Conservation (phyloP, 371 early-diverging fungal genomes). For the Sanchytrium tribonematis region DNA sequence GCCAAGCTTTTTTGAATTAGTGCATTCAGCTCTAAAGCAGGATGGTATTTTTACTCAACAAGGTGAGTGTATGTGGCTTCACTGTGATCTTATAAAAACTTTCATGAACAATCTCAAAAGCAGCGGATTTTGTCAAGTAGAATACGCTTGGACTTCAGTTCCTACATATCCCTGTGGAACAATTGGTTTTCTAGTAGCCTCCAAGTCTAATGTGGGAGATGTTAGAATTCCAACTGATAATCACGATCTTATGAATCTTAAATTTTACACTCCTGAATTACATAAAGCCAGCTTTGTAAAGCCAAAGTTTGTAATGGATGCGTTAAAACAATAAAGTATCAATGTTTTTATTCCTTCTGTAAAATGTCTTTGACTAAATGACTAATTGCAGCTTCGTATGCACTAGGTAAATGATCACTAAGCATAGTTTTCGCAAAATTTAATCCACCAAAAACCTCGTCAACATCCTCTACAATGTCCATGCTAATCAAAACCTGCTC, state of each 20-base stretch:
- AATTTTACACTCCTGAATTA: constrained; percentile 73
- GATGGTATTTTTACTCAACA: constrained; percentile 79
- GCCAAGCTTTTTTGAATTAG: constrained; percentile 57
- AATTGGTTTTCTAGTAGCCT: constrained; percentile 75
- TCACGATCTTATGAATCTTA: constrained; percentile 46
- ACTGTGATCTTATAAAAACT: constrained; percentile 55
- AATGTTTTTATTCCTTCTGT: background rate
- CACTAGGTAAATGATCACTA: constrained; percentile 33
- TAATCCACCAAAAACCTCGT: constrained; percentile 32
- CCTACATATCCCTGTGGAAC: constrained; percentile 91
- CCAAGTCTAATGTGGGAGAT: constrained; percentile 38
- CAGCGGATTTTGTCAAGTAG: constrained; percentile 51
- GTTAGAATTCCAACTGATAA: constrained; percentile 44
- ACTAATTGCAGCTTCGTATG: constrained; percentile 28
- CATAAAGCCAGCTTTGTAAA: constrained; percentile 71
- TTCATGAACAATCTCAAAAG: constrained; percentile 38
- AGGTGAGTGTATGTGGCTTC: constrained; percentile 94
- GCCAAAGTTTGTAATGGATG: constrained; percentile 46
- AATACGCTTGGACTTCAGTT: constrained; percentile 69
- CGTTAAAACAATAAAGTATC: constrained; percentile 1
- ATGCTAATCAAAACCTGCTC: constrained; percentile 1
- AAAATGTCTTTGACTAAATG: constrained; percentile 8
- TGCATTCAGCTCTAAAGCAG: constrained; percentile 59
- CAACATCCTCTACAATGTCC: constrained; percentile 20
- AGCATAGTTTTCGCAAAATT: constrained; percentile 37